Percentiles rank a stretch among this genome's conserved stretches.
phyloP scores from a whole-genome alignment of 1,284 basidiomycete species.

The Puccinia horiana region DNA sequence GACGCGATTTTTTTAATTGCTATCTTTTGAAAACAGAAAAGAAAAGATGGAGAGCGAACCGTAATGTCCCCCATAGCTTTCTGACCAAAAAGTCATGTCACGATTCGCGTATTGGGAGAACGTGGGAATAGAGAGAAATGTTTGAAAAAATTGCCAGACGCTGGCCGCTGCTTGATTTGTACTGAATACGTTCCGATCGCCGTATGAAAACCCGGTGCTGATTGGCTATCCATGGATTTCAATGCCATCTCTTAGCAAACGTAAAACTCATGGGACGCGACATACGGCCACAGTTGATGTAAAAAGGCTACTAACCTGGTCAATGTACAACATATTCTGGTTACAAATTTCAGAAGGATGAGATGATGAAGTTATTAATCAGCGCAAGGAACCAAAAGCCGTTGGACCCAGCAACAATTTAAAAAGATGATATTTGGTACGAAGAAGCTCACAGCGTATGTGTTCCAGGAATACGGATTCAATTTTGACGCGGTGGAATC shows the following conservation, averaged over 20 bases:
- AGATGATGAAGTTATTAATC: not conserved
- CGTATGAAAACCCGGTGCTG: conserved; percentile 50
- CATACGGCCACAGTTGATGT: not conserved
- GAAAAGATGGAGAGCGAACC: not conserved
- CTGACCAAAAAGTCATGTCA: conserved; percentile 39
- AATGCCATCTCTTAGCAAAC: not conserved
- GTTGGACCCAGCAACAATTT: not conserved
- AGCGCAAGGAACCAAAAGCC: not conserved
- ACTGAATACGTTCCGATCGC: conserved; percentile 30
- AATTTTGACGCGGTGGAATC: conserved; percentile 60
- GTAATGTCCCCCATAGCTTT: conserved; percentile 49
- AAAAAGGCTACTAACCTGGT: conserved; percentile 60
- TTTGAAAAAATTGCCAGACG: conserved; percentile 49
- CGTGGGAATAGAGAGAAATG: conserved; percentile 31
- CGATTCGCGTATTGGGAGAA: conserved; percentile 33
- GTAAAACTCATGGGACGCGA: not conserved
- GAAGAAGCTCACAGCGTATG: conserved; percentile 60
- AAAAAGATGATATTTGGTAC: not conserved
- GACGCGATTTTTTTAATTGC: not conserved
- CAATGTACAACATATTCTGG: conserved; percentile 72
- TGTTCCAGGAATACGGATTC: conserved; percentile 70
- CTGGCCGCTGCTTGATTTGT: conserved; percentile 43
- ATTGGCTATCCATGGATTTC: conserved; percentile 58
- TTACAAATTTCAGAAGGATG: not conserved
- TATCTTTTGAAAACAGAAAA: not conserved